Evolutionary conservation across 345 rosid genomes (phyloP), one percentile per base, ranked within the genome.

Genomic region (Eucalyptus guilfoylei): DNA sequence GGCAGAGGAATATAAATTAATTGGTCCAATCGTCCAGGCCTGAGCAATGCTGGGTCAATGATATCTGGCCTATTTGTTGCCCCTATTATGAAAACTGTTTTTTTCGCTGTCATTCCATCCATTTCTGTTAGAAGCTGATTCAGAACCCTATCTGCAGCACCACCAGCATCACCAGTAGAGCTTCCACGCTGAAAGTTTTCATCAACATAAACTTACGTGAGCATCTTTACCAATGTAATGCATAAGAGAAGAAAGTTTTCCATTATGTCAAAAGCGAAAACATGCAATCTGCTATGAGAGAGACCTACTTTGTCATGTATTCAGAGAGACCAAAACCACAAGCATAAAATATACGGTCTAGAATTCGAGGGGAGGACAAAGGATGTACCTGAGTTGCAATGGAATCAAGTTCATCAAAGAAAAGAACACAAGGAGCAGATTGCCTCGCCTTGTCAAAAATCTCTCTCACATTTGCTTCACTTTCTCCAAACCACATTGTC

Each of bases 401-500:
- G 26, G 99, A 97, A 94, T 97, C 99, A 5, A 97, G 99, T 87
- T 97, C 99, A 91, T 97, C 99, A 86, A 96, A 97, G 92, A 97
- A 97, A 76, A 97, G 94, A 89, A 97, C 98, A 89, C 99, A 97
- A 88, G 99, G 99, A 90, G 99, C 99, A 87, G 99, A 97, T 28
- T 94, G 96, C 80, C 99, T 96, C 87, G 99, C 99, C 95, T 97
- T 97, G 92, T 97, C 99, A 88, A 97, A 97, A 85, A 97, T 97
- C 91, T 97, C 99, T 86, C 99, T 93, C 9, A 97, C 99, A 67
- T 97, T 97, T 55, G 99, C 99, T 88, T 97, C 99, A 89, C 99
- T 97, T 91, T 97, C 98, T 80, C 99, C 99, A 89, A 97, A 97
- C 99, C 99, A 97, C 99, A 97, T 97, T 5, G 99, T 97, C 32